Evolutionary conservation across 2,329 filamentous ascomycete genomes (phyloP), one percentile per base, ranked within the genome.

Genomic region (Diaporthe amygdali): DNA sequence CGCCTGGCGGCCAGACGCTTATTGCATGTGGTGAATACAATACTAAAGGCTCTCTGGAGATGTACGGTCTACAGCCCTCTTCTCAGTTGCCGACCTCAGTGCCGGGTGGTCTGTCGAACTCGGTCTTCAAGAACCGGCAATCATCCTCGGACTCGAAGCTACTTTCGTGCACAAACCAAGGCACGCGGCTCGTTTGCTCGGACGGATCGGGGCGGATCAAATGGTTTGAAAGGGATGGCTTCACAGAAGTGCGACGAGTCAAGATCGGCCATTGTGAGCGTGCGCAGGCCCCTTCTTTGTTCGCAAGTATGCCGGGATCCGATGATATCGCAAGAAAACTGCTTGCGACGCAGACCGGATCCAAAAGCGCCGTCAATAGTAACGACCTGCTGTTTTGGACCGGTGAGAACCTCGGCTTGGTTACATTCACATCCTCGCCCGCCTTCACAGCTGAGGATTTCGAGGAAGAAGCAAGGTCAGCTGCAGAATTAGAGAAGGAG

Each of bases 11-110:
- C 0, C 86, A 91, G 55, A 95, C 92, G 0, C 82, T 98, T 32
- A 88, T 97, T 66, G 94, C 94, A 3, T 94, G 93, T 47, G 96
- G 95, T 6, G 94, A 96, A 78, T 98, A 98, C 83, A 97, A 96
- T 76, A 94, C 93, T 39, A 95, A 96, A 80, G 96, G 96, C 0
- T 95, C 93, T 0, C 84, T 98, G 2, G 96, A 98, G 78, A 83
- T 97, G n/a, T 97, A 97, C 79, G 90, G 91, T 17, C 82, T 94
- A 30, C 81, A 81, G 67, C 34, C 72, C 5, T 63, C 70, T 10
- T 54, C 73, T 32, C 54, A 64, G 20, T 44, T 49, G 15, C 72
- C 73, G 70, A 76, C 66, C 72, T 79, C 72, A n/a, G 66, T 64
- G 74, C 51, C 78, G 74, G 52, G 77, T 68, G 71, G 76, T 74